Percentiles rank a stretch among this genome's conserved stretches.
phyloP scores from a whole-genome alignment of 148 eudicot species.

The Nepenthes mirabilis region DNA sequence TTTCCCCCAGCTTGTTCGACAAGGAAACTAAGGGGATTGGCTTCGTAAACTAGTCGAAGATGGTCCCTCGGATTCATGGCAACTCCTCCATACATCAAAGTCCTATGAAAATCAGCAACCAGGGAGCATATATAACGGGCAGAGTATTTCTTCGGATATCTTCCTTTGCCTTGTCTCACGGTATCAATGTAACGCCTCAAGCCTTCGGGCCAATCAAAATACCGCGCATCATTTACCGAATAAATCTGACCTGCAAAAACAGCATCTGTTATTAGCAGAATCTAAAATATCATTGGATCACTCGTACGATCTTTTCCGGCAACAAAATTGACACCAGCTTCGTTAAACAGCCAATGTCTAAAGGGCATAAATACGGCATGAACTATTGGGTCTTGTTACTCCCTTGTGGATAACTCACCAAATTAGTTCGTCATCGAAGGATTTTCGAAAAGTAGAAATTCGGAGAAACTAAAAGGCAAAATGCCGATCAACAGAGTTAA shows the following conservation, averaged over 20 bases:
- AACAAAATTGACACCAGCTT: no score
- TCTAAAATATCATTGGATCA: no score
- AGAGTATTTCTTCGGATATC: slow-evolving; percentile 78
- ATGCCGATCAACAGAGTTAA: no score
- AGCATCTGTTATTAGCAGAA: not conserved
- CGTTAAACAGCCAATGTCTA: no score
- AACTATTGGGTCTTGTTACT: no score
- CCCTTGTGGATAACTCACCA: no score
- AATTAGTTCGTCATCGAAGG: no score
- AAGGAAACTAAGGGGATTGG: slow-evolving; percentile 82
- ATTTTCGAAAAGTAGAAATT: no score
- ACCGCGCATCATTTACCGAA: slow-evolving; percentile 98
- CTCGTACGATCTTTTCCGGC: no score
- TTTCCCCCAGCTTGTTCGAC: slow-evolving; percentile 93
- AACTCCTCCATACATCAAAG: slow-evolving; percentile 82
- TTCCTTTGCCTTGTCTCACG: slow-evolving; percentile 89
- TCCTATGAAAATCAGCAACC: slow-evolving; percentile 96
- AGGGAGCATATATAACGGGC: slow-evolving; percentile 91
- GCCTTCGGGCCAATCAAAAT: slow-evolving; percentile 97
- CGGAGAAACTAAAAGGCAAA: no score
- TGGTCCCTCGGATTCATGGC: slow-evolving; percentile 98
- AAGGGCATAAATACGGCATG: no score
- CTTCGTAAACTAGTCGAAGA: slow-evolving; percentile 94
- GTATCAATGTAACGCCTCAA: slow-evolving; percentile 80
- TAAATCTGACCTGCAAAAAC: slow-evolving; percentile 81